phyloP scores from a whole-genome alignment of 805 yeast genomes.

The Hanseniaspora taiwanica region DNA sequence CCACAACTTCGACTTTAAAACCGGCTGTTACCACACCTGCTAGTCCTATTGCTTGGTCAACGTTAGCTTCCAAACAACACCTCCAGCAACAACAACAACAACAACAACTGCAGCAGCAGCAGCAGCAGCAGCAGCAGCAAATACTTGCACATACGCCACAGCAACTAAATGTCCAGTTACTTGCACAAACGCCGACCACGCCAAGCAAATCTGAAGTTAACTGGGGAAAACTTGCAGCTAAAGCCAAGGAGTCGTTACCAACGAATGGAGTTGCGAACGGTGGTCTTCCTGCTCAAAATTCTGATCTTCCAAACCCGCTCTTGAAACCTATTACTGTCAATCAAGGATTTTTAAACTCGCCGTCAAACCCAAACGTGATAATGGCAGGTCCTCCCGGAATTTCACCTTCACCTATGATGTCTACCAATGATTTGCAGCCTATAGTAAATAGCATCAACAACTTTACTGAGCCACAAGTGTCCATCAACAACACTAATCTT shows the following conservation, averaged over 20 bases:
- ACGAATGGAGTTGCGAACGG: too few species aligned
- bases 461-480: too few species aligned
- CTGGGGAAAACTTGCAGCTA: slow-evolving; percentile 1
- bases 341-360: too few species aligned
- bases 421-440: not conserved
- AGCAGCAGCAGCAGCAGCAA: not conserved
- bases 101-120: not conserved
- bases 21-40: slow-evolving; percentile 42
- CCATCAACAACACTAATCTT: too few species aligned
- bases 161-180: not conserved
- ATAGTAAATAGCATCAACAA: not conserved
- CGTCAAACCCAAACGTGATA: too few species aligned
- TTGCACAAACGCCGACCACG: slow-evolving; percentile 7
- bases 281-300: too few species aligned
- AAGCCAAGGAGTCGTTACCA: slow-evolving; percentile 1
- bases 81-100: slow-evolving; percentile 43
- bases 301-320: slow-evolving; percentile 9
- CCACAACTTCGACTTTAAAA: slow-evolving; percentile 26
- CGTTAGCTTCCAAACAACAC: slow-evolving; percentile 25
- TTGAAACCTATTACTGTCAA: slow-evolving; percentile 8
- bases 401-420: not conserved
- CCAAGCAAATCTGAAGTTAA: slow-evolving; percentile 1
- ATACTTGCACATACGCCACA: not conserved
- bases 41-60: slow-evolving; percentile 20
- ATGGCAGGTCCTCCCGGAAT: not conserved